These are phyloP conservation scores for Mycena epipterygia DNA, from an alignment of 768 basidiomycete species.

Conservation along the genomic window DNA sequence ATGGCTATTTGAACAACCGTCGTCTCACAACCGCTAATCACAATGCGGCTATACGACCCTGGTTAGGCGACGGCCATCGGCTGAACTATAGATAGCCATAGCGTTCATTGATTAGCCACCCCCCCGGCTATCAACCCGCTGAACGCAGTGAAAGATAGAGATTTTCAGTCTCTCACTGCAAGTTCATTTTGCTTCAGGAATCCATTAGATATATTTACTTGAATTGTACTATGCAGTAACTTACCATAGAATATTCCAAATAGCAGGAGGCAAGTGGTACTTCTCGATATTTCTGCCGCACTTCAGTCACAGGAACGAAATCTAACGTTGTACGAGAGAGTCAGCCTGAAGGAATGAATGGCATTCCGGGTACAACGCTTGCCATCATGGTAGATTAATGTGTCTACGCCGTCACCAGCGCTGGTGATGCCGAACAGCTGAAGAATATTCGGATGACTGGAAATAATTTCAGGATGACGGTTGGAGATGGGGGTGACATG, in stretches of 20 bases:
- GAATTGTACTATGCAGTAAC: background rate
- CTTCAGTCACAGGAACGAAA: background rate
- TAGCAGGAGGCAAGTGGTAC: background rate
- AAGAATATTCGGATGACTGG: background rate
- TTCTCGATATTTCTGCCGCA: background rate
- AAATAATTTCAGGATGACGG: too few relatives aligned
- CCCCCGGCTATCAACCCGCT: too few relatives aligned
- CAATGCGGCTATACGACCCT: too few relatives aligned
- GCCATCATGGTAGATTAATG: background rate
- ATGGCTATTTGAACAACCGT: too few relatives aligned
- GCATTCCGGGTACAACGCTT: background rate
- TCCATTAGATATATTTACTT: background rate
- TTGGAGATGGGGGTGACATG: too few relatives aligned
- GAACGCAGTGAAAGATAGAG: background rate
- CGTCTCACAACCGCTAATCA: too few relatives aligned
- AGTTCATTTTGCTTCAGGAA: background rate
- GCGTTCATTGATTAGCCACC: too few relatives aligned
- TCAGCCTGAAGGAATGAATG: background rate
- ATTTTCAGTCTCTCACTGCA: background rate
- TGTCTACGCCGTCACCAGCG: background rate
- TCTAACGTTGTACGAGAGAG: background rate
- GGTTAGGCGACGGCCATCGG: too few relatives aligned
- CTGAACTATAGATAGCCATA: too few relatives aligned
- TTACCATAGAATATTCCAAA: background rate
- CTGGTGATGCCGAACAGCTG: background rate